These are phyloP conservation scores for Lenzites betulinus DNA, from an alignment of 768 basidiomycete species.

Conservation along the genomic window DNA sequence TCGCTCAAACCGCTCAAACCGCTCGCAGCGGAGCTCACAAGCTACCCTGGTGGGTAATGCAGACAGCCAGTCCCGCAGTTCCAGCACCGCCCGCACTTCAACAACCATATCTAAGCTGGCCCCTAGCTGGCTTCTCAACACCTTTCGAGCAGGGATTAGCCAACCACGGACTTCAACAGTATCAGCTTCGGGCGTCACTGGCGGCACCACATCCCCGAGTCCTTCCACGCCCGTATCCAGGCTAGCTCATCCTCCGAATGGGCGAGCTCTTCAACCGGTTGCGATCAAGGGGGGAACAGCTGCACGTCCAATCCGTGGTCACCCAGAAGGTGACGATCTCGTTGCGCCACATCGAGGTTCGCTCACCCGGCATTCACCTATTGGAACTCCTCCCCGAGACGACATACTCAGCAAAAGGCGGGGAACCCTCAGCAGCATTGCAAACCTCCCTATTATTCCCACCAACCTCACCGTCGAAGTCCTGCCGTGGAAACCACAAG, in stretches of 20 bases:
- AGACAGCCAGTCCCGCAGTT: conserved; percentile 19
- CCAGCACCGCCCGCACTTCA: conserved; percentile 39
- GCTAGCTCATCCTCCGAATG: background rate
- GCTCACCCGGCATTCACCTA: conserved; percentile 58
- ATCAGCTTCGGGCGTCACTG: conserved; percentile 41
- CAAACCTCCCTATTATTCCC: conserved; percentile 48
- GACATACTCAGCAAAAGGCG: conserved; percentile 59
- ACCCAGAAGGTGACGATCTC: conserved; percentile 62
- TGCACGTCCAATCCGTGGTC: conserved; percentile 48
- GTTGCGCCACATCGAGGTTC: conserved; percentile 47
- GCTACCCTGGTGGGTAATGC: conserved; percentile 37
- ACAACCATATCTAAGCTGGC: conserved; percentile 59
- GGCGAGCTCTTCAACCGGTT: conserved; percentile 43
- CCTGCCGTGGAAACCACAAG: conserved; percentile 70
- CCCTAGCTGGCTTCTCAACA: conserved; percentile 79
- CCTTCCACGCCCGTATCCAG: conserved; percentile 28
- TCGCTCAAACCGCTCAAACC: conserved; percentile 50
- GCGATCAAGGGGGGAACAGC: conserved; percentile 34
- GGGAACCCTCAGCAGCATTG: conserved; percentile 41
- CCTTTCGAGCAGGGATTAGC: conserved; percentile 64
- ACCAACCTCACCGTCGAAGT: conserved; percentile 51
- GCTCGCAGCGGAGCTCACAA: conserved; percentile 42
- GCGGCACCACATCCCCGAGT: conserved; percentile 6
- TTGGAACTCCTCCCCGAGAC: conserved; percentile 71
- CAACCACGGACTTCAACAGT: conserved; percentile 64